These are phyloP conservation scores for Phytophthora pisi DNA, from an alignment of 352 stramenopile genomes.

Conservation along the genomic window DNA sequence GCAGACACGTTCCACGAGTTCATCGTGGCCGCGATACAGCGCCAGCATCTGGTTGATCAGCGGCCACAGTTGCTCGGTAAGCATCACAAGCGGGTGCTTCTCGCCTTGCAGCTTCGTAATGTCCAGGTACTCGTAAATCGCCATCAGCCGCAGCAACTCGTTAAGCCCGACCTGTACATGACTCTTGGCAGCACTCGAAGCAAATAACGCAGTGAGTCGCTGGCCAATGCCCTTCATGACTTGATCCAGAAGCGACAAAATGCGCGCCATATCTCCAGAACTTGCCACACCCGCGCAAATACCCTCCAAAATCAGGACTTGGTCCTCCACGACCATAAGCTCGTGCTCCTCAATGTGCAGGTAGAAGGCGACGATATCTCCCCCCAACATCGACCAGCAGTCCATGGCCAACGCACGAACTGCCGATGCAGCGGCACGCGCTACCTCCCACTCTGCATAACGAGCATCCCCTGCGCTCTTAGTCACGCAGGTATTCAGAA, in stretches of 20 bases:
- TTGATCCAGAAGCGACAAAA: conserved; percentile 66
- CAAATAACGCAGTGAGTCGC: conserved; percentile 53
- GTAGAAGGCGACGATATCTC: conserved; percentile 79
- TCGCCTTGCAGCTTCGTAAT: conserved; percentile 35
- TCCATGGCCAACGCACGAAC: conserved; percentile 79
- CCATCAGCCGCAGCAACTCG: conserved; percentile 83
- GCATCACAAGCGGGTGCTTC: conserved; percentile 58
- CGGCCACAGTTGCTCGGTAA: conserved; percentile 83
- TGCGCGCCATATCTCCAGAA: conserved; percentile 46
- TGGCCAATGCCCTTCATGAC: conserved; percentile 69
- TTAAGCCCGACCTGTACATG: conserved; percentile 55
- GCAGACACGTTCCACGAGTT: conserved; percentile 84
- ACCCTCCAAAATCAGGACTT: conserved; percentile 86
- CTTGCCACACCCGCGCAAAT: conserved; percentile 67
- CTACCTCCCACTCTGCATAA: conserved; percentile 78
- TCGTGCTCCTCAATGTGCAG: conserved; percentile 73
- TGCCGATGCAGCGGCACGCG: conserved; percentile 69
- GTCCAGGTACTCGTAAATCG: conserved; percentile 81
- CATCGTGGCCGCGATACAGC: conserved; percentile 76
- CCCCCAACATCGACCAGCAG: conserved; percentile 72
- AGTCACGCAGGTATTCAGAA: conserved; percentile 77
- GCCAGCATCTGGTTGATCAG: conserved; percentile 80
- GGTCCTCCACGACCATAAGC: conserved; percentile 76
- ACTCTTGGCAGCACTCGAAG: conserved; percentile 34
- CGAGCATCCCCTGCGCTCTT: conserved; percentile 49